Evolutionary conservation across 768 basidiomycete genomes (phyloP), one percentile per base, ranked within the genome.

Genomic region (Coprinellus micaceus): DNA sequence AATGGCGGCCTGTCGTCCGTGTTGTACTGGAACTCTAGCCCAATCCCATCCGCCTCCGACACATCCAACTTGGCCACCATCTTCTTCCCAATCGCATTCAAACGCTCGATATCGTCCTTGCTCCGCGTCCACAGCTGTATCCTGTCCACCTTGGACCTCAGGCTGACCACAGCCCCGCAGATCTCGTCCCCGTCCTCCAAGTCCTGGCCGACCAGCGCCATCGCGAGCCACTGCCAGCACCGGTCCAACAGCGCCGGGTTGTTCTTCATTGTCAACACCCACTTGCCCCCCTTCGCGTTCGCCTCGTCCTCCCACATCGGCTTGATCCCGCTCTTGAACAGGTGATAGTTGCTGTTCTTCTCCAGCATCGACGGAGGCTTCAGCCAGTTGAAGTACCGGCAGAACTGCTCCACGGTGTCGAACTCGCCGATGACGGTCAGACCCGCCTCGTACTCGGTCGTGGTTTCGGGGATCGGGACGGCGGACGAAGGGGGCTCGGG

Each of bases 251-350:
- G 68, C 46, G 72, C 70, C 2, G 91, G 84, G 61, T 87, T 89
- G 63, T 88, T 86, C 76, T 89, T 88, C 87, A 96, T 92, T 64
- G 92, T 92, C 56, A 98, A 71, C 19, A 94, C 92, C 94, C 94
- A 97, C 74, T 94, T 95, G 33, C 94, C 94, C 19, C 94, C 94
- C 52, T 87, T 82, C 24, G 90, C 89, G 65, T 97, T 97, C 53
- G 92, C 90, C 28, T 83, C 82, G 68, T 96, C 94, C 74, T 96
- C 94, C 94, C 94, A 97, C 94, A 97, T 96, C 13, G 92, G 92
- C 67, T 93, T 92, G 76, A 94, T 94, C 17, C 91, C 91, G 21
- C 84, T 79, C 74, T 96, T 96, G 83, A 98, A 97, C 54, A 98
- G 80, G 67, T 98, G 94, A 64, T 96, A 94, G 73, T 97, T 98